A percentile compares a stretch with the other conserved stretches of the same genome.
These are phyloP conservation scores for Brassica hybrid DNA, from an alignment of 441 rosid genomes.

Conservation along the genomic window DNA sequence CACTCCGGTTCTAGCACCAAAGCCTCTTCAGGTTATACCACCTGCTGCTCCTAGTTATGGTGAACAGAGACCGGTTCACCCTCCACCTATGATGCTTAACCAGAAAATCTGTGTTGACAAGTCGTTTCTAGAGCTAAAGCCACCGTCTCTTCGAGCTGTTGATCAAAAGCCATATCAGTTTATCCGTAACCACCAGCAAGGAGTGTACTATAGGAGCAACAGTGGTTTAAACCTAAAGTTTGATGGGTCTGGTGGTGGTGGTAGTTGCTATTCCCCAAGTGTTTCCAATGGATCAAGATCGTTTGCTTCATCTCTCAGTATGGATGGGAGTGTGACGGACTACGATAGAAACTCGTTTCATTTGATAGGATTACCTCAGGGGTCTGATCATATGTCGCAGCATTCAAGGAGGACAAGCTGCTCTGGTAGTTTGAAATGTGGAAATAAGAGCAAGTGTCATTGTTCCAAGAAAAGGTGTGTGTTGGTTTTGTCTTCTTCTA, in stretches of 20 bases:
- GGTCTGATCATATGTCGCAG: conserved; percentile 32
- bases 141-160: conserved; percentile 33
- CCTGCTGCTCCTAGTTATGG: conserved; percentile 23
- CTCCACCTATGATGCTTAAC: conserved; percentile 27
- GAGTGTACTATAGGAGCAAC: conserved; percentile 47
- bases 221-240: conserved; percentile 58
- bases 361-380: conserved; percentile 46
- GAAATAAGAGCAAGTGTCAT: conserved; percentile 55
- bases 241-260: conserved; percentile 48
- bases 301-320: conserved; percentile 59
- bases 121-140: conserved; percentile 44
- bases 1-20: conserved; percentile 52
- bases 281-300: conserved; percentile 50
- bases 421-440: conserved; percentile 57
- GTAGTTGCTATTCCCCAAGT: conserved; percentile 52
- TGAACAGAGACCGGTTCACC: conserved; percentile 38
- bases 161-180: conserved; percentile 34
- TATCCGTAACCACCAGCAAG: conserved; percentile 40
- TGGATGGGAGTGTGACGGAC: conserved; percentile 41
- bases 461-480: conserved; percentile 65
- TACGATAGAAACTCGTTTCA: conserved; percentile 52
- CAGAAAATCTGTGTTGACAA: conserved; percentile 41
- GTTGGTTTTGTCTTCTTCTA: background rate
- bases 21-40: conserved; percentile 58
- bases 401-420: conserved; percentile 52